These are phyloP conservation scores for Batrachochytrium dendrobatidis DNA, from an alignment of 371 early-diverging fungal species.

Conservation along the genomic window DNA sequence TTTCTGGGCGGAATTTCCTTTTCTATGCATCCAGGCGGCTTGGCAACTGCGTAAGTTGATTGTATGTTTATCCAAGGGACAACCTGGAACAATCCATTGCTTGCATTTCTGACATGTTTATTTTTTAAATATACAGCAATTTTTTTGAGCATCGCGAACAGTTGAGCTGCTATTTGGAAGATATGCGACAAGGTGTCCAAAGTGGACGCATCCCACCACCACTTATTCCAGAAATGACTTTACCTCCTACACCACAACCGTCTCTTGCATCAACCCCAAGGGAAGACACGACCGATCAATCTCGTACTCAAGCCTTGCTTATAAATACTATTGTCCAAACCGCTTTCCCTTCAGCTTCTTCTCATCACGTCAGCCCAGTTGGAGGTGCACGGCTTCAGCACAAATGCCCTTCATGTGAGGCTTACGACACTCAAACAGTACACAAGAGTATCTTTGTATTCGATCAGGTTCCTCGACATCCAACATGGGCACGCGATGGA, in stretches of 20 bases:
- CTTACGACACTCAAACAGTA: constrained; percentile 21
- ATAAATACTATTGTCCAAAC: no score
- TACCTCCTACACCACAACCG: no score
- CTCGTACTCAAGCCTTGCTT: no score
- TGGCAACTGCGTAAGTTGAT: neutral
- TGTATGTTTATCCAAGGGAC: no score
- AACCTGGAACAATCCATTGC: no score
- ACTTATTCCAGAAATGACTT: neutral
- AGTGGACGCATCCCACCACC: constrained; percentile 19
- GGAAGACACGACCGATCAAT: no score
- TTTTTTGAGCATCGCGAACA: constrained; percentile 37
- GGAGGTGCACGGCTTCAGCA: constrained; percentile 26
- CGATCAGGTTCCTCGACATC: constrained; percentile 18
- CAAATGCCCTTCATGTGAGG: constrained; percentile 23
- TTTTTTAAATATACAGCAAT: neutral
- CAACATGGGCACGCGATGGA: constrained; percentile 8
- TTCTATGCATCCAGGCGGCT: constrained; percentile 11
- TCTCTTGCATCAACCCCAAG: no score
- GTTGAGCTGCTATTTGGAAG: constrained; percentile 27
- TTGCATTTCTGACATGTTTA: neutral
- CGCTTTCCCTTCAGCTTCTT: no score
- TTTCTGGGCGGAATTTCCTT: constrained; percentile 27
- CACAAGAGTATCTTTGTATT: constrained; percentile 25
- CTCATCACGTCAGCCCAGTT: constrained; percentile 12
- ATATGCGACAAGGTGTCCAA: constrained; percentile 10